Conservation (phyloP, 805 yeast species). For the Priceomyces haplophilus region DNA sequence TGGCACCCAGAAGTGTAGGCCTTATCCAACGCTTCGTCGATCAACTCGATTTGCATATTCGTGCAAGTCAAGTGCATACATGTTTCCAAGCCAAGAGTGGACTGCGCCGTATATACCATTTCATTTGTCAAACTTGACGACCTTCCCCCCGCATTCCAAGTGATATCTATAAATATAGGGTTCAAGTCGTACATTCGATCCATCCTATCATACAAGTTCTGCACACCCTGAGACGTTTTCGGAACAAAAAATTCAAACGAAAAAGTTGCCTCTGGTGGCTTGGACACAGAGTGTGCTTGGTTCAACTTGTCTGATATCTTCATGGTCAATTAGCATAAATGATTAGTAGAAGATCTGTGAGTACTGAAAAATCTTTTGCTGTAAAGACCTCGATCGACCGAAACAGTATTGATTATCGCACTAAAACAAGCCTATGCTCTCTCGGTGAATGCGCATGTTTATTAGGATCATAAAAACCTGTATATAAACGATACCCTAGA, state of each 20-base stretch:
- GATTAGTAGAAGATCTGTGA: neutral
- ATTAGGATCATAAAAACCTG: neutral
- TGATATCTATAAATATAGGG: slow-evolving; percentile 91
- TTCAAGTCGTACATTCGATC: slow-evolving; percentile 92
- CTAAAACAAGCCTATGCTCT: neutral
- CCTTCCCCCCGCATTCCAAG: slow-evolving; percentile 99
- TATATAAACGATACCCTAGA: neutral
- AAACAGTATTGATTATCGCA: neutral
- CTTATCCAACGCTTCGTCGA: slow-evolving; percentile 78
- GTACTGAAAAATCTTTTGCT: neutral
- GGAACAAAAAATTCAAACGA: slow-evolving; percentile 98
- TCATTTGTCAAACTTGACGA: slow-evolving; percentile 81
- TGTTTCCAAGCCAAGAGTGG: slow-evolving; percentile 87
- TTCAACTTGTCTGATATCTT: slow-evolving; percentile 40
- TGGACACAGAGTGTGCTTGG: slow-evolving; percentile 39
- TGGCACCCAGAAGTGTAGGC: slow-evolving; percentile 94
- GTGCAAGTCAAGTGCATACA: slow-evolving; percentile 99
- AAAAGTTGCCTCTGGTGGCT: slow-evolving; percentile 63
- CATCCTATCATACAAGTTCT: slow-evolving; percentile 93
- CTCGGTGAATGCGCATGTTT: neutral
- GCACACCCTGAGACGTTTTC: slow-evolving; percentile 95
- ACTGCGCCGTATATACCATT: slow-evolving; percentile 86
- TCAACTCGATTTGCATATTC: slow-evolving; percentile 77
- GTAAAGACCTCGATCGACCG: neutral
- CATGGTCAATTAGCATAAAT: slow-evolving; percentile 20